Evolutionary conservation across 495 filamentous ascomycete species (phyloP), one percentile per base, ranked within the genome.

Genomic region (Aspergillus coremiiformis): DNA sequence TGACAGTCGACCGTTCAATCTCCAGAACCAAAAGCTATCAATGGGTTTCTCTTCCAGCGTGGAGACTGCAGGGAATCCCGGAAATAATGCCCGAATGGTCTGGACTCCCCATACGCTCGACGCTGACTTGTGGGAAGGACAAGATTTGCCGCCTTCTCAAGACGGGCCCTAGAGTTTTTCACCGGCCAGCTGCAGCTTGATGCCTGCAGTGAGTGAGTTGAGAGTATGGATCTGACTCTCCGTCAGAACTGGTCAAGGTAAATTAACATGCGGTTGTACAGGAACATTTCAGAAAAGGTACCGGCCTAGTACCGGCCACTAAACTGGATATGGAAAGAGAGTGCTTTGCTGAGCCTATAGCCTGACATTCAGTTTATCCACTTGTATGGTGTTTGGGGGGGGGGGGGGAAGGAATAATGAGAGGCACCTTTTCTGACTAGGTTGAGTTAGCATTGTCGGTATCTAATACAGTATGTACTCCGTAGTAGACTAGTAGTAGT

Each of bases 21-120:
- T 37, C 46, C 35, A 37, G 46, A 37, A 48, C 30, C 19, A 30
- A 4, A 30, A 11, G 8, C 27, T 30, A 30, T 30, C 27, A 30
- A 4, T 30, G 8, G 27, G 24, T 9, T 30, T 30, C 27, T 30
- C 27, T 41, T 19, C 43, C 30, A 51, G 27, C 27, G 49, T 33
- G 15, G 11, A 22, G 20, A 32, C 32, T 15, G 47, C 47, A 48
- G 42, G 44, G 48, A 37, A 58, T 48, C 47, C 49, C 47, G 54
- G 58, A 55, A 51, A 37, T 48, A 55, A 55, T 37, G 53, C 27
- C 44, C 54, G 54, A 61, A 57, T 56, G 57, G 55, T 60, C 57
- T 60, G 57, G 57, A 51, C 57, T 44, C 49, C 1, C 4, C 4
- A 27, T 30, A 9, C 8, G 27, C 12, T 30, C 27, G 22, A 44